Evolutionary conservation across 164 flowering plant genomes (phyloP), one percentile per base, ranked within the genome.

Genomic region (Annona squamosa): DNA sequence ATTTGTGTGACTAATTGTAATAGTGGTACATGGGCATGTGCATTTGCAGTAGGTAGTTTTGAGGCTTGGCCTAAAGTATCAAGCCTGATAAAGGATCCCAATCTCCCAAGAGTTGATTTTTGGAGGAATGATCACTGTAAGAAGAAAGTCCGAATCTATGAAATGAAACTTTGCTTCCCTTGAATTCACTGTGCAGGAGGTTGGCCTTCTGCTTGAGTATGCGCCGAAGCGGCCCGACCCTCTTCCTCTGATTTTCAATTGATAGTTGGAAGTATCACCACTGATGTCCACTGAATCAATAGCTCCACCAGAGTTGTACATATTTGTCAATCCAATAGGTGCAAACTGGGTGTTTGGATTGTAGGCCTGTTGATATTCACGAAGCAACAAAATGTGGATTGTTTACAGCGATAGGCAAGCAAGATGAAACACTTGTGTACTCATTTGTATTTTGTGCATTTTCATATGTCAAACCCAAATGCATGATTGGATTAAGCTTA

Each of bases 231-330:
- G 72, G 37, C 90, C 89, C 2, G 59, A 73, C 4, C 92, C 92
- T 81, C 81, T 82, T 47, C 90, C 92, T 71, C 78, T 79, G 63
- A 86, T 78, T 13, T 59, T 72, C 63, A 88, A 77, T 61, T 68
- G 74, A 42, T 69, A 59, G 41, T 45, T 19, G 16, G 81, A 73
- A 18, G 66, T 7, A 48, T 71, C 78, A 44, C 52, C 13, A 12
- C 48, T 65, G 61, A 48, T 68, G 65, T 79, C 83, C 59, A 87
- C 47, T 17, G 81, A 82, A 74, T 82, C 82, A 65, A 88, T 71
- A 37, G 90, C 91, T 57, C 94, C 94, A 59, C 90, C 94, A 65
- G 89, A 81, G 67, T 88, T 89, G 76, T 87, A 90, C 94, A 88
- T 90, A 18, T 86, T 80, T 43, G 82, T 75, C 67, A 88, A 70